Conservation (phyloP, 23 red algal species). For the Chondrus crispus region DNA sequence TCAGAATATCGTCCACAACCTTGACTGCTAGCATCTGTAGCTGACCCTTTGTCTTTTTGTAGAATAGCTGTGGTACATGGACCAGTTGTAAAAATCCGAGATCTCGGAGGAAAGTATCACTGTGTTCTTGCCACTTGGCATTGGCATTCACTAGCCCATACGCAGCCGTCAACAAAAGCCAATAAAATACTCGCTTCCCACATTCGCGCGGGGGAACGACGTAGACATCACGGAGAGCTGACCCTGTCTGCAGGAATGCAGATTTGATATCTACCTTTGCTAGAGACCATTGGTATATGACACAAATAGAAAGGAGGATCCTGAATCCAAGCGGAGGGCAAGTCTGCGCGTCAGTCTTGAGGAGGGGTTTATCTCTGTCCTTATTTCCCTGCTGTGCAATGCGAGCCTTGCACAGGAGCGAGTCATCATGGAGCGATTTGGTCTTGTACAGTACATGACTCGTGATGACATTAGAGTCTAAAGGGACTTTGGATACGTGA, state of each 20-base stretch:
- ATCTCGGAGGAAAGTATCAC: not conserved
- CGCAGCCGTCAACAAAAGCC: conserved; percentile 8
- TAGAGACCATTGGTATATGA: not conserved
- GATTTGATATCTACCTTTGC: not conserved
- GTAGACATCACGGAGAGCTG: not conserved
- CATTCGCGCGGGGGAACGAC: not conserved
- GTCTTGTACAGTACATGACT: not conserved
- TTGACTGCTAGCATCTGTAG: not conserved
- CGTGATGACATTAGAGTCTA: not conserved
- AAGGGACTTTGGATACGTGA: not conserved
- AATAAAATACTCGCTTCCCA: not conserved
- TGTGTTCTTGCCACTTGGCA: conserved; percentile 23
- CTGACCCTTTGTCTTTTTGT: not conserved
- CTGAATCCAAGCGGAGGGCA: not conserved
- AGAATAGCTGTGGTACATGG: conserved; percentile 48
- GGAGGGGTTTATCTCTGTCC: not conserved
- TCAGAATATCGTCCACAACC: conserved; percentile 26
- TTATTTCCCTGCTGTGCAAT: not conserved
- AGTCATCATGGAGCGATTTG: not conserved
- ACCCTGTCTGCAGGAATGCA: not conserved
- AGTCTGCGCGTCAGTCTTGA: not conserved
- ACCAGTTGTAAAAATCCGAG: not conserved
- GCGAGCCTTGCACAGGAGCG: not conserved
- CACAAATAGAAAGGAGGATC: not conserved
- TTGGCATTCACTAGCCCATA: conserved; percentile 36